These are phyloP conservation scores for Ustilago bromivora DNA, from an alignment of 1,284 basidiomycete species.

Conservation along the genomic window DNA sequence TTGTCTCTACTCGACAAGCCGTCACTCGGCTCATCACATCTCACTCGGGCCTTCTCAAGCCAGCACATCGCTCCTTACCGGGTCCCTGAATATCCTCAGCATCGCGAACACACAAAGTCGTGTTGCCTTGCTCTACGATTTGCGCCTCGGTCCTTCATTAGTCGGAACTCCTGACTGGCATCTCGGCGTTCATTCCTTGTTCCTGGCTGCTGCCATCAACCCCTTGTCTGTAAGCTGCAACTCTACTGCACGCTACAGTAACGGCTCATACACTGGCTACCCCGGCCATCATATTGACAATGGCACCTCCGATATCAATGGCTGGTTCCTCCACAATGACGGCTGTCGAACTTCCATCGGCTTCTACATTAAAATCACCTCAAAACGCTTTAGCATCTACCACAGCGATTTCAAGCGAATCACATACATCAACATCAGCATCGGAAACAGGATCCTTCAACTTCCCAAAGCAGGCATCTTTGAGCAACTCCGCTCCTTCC, in stretches of 20 bases:
- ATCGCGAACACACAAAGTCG: not conserved
- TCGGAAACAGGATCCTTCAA: conserved; percentile 9
- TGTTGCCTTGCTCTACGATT: not conserved
- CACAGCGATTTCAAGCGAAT: conserved; percentile 3
- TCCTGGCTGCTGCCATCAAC: not conserved
- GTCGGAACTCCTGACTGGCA: not conserved
- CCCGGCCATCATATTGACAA: not conserved
- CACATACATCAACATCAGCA: conserved; percentile 3
- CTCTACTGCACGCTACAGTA: not conserved
- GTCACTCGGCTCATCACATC: conserved; percentile 7
- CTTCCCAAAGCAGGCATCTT: not conserved
- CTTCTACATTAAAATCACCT: not conserved
- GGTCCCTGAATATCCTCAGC: not conserved
- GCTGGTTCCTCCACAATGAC: conserved; percentile 11
- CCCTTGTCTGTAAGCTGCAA: not conserved
- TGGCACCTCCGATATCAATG: conserved; percentile 29
- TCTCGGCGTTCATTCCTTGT: not conserved
- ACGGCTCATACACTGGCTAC: not conserved
- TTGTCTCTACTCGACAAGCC: not conserved
- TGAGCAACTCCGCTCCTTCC: conserved; percentile 11
- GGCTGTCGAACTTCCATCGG: not conserved
- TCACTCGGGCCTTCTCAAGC: not conserved
- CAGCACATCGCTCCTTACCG: conserved; percentile 3
- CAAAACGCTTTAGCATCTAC: not conserved
- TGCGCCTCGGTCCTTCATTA: not conserved